These are phyloP conservation scores for Puccinia hordei DNA, from an alignment of 1,284 basidiomycete genomes.

Conservation along the genomic window DNA sequence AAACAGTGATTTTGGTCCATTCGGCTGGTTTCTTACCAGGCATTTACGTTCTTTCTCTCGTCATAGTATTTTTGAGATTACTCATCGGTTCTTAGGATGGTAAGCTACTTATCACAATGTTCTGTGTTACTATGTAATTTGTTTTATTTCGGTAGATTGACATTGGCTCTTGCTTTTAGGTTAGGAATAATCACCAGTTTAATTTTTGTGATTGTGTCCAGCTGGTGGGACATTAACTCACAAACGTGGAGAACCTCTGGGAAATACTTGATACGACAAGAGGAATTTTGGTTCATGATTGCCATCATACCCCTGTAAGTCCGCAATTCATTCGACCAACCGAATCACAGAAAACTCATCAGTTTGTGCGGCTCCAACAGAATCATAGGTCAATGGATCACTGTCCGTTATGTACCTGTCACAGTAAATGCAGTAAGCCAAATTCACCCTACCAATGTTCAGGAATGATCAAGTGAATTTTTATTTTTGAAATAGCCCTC, in stretches of 20 bases:
- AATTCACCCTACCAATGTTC: not conserved
- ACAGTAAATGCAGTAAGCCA: slow-evolving; percentile 32
- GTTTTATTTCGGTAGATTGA: slow-evolving; percentile 66
- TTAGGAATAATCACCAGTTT: slow-evolving; percentile 67
- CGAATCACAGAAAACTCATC: not conserved
- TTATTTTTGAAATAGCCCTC: slow-evolving; percentile 29
- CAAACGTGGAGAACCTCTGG: slow-evolving; percentile 66
- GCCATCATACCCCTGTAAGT: slow-evolving; percentile 71
- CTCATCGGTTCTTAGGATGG: slow-evolving; percentile 77
- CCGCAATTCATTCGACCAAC: not conserved
- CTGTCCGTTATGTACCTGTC: slow-evolving; percentile 48
- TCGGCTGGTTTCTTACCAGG: not conserved
- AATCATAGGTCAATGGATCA: slow-evolving; percentile 48
- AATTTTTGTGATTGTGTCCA: slow-evolving; percentile 69
- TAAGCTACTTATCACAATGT: slow-evolving; percentile 65
- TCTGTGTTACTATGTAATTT: slow-evolving; percentile 69
- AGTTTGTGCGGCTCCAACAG: not conserved
- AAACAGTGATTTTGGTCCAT: not conserved
- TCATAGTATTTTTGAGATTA: slow-evolving; percentile 70
- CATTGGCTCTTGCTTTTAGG: slow-evolving; percentile 67
- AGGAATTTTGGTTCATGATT: slow-evolving; percentile 73
- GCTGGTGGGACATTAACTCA: slow-evolving; percentile 66
- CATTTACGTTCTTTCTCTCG: slow-evolving; percentile 51
- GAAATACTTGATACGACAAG: slow-evolving; percentile 66
- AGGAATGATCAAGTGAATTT: slow-evolving; percentile 10